A percentile compares a stretch with the other conserved stretches of the same genome.
These are phyloP conservation scores for Phytophthora cactorum DNA, from an alignment of 352 stramenopile genomes.

Conservation along the genomic window DNA sequence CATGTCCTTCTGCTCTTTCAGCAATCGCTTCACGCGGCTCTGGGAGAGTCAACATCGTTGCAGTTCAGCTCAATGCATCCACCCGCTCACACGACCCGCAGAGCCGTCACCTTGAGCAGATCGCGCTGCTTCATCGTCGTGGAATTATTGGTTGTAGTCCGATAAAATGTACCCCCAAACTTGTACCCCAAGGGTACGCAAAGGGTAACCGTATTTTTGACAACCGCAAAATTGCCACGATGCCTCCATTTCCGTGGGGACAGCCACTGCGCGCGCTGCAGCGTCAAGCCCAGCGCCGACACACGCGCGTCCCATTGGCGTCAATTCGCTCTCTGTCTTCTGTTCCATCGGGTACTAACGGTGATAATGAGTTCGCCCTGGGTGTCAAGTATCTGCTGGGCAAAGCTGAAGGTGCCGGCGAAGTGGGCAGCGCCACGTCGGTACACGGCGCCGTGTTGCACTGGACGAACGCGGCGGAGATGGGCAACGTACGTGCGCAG, in stretches of 20 bases:
- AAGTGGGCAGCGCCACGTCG: slow-evolving; percentile 40
- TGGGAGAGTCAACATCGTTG: slow-evolving; percentile 8
- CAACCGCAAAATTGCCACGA: slow-evolving; percentile 14
- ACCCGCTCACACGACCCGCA: neutral
- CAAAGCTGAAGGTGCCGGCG: slow-evolving; percentile 32
- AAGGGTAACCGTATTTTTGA: slow-evolving; percentile 4
- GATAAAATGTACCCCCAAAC: neutral
- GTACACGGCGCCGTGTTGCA: slow-evolving; percentile 69
- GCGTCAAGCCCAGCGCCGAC: slow-evolving; percentile 15
- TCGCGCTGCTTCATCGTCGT: slow-evolving; percentile 46
- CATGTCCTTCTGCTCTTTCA: slow-evolving; percentile 77
- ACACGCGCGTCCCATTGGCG: slow-evolving; percentile 1
- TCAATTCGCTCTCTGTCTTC: slow-evolving; percentile 13
- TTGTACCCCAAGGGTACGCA: neutral
- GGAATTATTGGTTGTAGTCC: slow-evolving; percentile 5
- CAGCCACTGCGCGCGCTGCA: slow-evolving; percentile 23
- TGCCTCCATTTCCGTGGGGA: slow-evolving; percentile 13
- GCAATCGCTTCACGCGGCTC: slow-evolving; percentile 71
- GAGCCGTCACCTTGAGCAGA: slow-evolving; percentile 56
- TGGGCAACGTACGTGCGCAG: slow-evolving; percentile 73
- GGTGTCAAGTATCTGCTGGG: slow-evolving; percentile 67
- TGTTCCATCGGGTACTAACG: slow-evolving; percentile 14
- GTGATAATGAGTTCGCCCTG: slow-evolving; percentile 62
- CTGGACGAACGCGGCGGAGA: slow-evolving; percentile 79
- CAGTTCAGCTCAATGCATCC: slow-evolving; percentile 1